Percentiles rank a stretch among this genome's conserved stretches.
phyloP scores from a whole-genome alignment of 2,329 filamentous ascomycete species.

The Lojkania enalia region DNA sequence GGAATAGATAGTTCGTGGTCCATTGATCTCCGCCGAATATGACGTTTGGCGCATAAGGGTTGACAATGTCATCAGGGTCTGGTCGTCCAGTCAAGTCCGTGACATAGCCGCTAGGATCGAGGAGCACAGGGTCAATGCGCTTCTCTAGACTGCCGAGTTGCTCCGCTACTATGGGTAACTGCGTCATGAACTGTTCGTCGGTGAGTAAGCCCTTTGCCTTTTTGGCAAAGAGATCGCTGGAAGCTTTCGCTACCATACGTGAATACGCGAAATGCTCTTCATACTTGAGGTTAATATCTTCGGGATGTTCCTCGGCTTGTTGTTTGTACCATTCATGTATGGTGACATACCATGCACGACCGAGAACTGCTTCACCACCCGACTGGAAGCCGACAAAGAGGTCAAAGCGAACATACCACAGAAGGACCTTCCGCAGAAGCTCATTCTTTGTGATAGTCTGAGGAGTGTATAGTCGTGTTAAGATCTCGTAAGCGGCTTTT shows the following conservation, averaged over 20 bases:
- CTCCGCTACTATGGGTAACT: slow-evolving; percentile 56
- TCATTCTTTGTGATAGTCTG: slow-evolving; percentile 72
- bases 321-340: slow-evolving; percentile 65
- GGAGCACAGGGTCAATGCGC: slow-evolving; percentile 64
- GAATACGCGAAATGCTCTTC: slow-evolving; percentile 68
- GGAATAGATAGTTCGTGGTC: slow-evolving; percentile 71
- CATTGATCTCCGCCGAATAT: slow-evolving; percentile 69
- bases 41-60: slow-evolving; percentile 72
- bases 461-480: slow-evolving; percentile 77
- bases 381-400: slow-evolving; percentile 82
- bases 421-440: slow-evolving; percentile 71
- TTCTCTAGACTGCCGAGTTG: slow-evolving; percentile 48
- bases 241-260: slow-evolving; percentile 76
- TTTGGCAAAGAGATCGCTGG: slow-evolving; percentile 75
- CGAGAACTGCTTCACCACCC: slow-evolving; percentile 72
- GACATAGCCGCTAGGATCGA: slow-evolving; percentile 65
- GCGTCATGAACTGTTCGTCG: slow-evolving; percentile 64
- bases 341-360: slow-evolving; percentile 75
- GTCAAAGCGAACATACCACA: slow-evolving; percentile 93
- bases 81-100: slow-evolving; percentile 62
- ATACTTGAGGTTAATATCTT: slow-evolving; percentile 66
- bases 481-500: slow-evolving; percentile 80
- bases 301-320: slow-evolving; percentile 62
- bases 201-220: slow-evolving; percentile 66
- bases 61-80: slow-evolving; percentile 68